Conservation (phyloP, 805 yeast species). For the Grigorovia yakushimaensis region DNA sequence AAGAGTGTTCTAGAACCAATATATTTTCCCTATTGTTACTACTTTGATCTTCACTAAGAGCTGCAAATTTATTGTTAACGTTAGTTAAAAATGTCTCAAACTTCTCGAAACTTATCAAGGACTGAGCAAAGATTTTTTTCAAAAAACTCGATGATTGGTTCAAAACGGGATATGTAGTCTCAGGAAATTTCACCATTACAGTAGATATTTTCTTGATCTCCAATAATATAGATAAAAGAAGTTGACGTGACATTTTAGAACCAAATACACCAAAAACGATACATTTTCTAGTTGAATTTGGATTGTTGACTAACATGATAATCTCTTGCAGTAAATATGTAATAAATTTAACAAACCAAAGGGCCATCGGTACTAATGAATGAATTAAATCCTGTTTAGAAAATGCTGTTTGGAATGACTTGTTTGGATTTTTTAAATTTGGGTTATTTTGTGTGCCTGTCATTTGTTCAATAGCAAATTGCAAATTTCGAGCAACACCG, state of each 20-base stretch:
- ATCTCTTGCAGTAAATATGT: constrained; percentile 67
- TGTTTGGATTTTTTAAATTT: constrained; percentile 31
- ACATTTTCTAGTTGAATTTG: constrained; percentile 23
- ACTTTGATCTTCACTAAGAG: constrained; percentile 25
- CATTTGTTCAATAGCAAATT: constrained; percentile 30
- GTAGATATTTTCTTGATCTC: constrained; percentile 54
- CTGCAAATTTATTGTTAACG: constrained; percentile 33
- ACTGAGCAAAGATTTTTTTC: constrained; percentile 27
- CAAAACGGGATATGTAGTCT: constrained; percentile 34
- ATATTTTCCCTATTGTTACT: constrained; percentile 5
- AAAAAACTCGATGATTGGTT: constrained; percentile 27
- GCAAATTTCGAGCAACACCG: constrained; percentile 29
- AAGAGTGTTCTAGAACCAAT: constrained; percentile 26
- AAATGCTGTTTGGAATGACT: constrained; percentile 39
- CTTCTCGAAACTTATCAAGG: constrained; percentile 45
- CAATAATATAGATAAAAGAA: constrained; percentile 55
- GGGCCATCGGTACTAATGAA: constrained; percentile 62
- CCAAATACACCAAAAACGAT: constrained; percentile 50
- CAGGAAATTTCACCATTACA: constrained; percentile 46
- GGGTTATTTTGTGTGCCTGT: constrained; percentile 9
- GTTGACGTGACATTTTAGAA: constrained; percentile 60
- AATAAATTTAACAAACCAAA: constrained; percentile 80
- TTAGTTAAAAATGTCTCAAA: constrained; percentile 57
- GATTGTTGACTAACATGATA: constrained; percentile 33
- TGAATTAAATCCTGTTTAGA: constrained; percentile 55